phyloP scores from a whole-genome alignment of 805 yeast species.

The Nematodospora valgi region DNA sequence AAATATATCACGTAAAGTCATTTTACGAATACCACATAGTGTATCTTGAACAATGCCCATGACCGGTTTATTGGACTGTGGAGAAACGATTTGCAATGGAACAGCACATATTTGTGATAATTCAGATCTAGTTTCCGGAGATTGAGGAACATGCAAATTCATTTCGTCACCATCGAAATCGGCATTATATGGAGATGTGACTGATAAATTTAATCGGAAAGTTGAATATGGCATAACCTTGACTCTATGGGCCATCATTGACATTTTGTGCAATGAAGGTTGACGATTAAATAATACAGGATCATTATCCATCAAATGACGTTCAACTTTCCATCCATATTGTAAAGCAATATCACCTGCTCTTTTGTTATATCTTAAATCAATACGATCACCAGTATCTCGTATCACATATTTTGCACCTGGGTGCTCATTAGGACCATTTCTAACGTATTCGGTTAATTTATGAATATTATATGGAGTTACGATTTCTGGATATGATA shows the following conservation, averaged over 20 bases:
- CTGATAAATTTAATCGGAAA: conserved; percentile 92
- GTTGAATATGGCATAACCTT: conserved; percentile 99
- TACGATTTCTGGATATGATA: conserved; percentile 95
- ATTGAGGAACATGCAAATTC: conserved; percentile 99
- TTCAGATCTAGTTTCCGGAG: conserved; percentile 97
- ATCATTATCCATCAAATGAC: conserved; percentile 96
- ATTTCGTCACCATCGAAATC: conserved; percentile 99
- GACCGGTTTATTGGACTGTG: conserved; percentile 97
- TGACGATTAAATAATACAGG: conserved; percentile 98
- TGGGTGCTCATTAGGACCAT: conserved; percentile 99
- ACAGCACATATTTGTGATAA: conserved; percentile 93
- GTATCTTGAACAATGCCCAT: conserved; percentile 99
- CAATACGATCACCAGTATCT: conserved; percentile 98
- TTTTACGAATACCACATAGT: conserved; percentile 91
- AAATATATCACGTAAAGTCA: conserved; percentile 88
- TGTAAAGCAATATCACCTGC: conserved; percentile 98
- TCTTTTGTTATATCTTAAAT: conserved; percentile 92
- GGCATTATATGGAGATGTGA: conserved; percentile 98
- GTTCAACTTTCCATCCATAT: conserved; percentile 98
- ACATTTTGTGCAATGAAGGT: conserved; percentile 98
- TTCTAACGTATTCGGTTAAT: conserved; percentile 87
- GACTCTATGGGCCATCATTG: conserved; percentile 99
- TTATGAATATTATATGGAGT: conserved; percentile 96
- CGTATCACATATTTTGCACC: conserved; percentile 98
- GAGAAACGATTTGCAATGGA: conserved; percentile 95